Base-by-base conservation (phyloP, 176 grass and related monocot genomes). In the Zizania latifolia region DNA sequence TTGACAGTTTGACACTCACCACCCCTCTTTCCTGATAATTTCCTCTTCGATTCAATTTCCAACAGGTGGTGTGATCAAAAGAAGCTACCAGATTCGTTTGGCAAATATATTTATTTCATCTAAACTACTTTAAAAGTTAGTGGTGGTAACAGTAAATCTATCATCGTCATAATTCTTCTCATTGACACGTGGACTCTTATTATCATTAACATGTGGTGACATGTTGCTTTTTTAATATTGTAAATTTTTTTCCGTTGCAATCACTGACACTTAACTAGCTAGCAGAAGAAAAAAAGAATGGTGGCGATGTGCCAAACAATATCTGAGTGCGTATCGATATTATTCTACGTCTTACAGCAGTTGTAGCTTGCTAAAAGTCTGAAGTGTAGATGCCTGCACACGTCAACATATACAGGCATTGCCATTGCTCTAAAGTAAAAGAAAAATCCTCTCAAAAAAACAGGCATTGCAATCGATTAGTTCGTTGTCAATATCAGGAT, bases 401-500 rank as follows among this genome's bases (percentile, higher is more conserved):
- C 16, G 31, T 69, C 4, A 68, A 16, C 13, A 58, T n/a, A n/a
- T n/a, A n/a, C 23, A 30, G 29, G 26, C 7, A 53, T 53, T n/a
- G 2, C 8, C 58, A 15, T n/a, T 10, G 10, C 8, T 53, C 3
- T 53, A 53, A n/a, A 21, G 2, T 41, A 53, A 17, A 45, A 4
- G 40, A 21, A 5, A n/a, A 53, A 53, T 53, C 6, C 5, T 21
- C 7, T 8, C 48, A 53, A 21, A 36, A 21, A 29, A 24, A 68
- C 4, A 9, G 39, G 56, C 19, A 44, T 21, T 14, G 16, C 1
- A 32, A 6, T n/a, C 10, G 21, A n/a, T 45, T 38, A 59, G 0
- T 80, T 66, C 15, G 27, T 22, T 1, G 3, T 68, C 10, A 61
- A 27, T 17, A 35, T 81, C 84, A 76, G 56, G 58, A 65, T 64